Evolutionary conservation across 495 filamentous ascomycete genomes (phyloP), one percentile per base, ranked within the genome.

Genomic region (Neurospora sp.): DNA sequence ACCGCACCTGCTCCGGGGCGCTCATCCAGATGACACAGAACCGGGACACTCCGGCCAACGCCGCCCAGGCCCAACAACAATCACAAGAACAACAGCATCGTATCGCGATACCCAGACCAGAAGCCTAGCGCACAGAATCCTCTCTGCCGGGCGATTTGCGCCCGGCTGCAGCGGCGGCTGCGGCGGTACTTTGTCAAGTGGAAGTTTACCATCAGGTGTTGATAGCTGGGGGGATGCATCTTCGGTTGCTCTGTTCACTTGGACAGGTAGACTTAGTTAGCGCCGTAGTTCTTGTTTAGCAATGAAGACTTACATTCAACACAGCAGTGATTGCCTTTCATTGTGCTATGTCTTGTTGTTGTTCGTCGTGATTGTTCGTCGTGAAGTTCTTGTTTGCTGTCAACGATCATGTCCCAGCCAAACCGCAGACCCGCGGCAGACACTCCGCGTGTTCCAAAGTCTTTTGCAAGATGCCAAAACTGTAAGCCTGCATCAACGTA

Each of bases 131-230:
- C 73, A 73, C 31, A 74, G 78, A 82, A 20, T 77, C 80, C 3
- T 40, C 44, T 70, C 83, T 81, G 27, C 84, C 79, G 9, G 78
- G 79, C 74, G 83, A 78, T 78, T 78, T 75, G 72, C 83, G 66
- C 49, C 66, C 74, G 42, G 3, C 42, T 46, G 18, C 2, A 4
- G 42, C 42, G 18, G 18, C 8, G 42, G 18, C 18, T n/a, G 18
- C 18, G 7, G 42, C 8, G 16, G 42, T 10, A n/a, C 8, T 20
- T 46, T 20, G 42, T 46, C 18, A 46, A 46, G 18, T n/a, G 18
- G 18, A 46, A 46, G 42, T 46, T 20, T 20, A 9, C 18, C 42
- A n/a, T 20, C 18, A 1, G 42, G 1, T 3, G 42, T 10, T 46
- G 42, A n/a, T 20, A 46, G 18, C 42, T 46, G 8, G 42, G 8